Base-by-base conservation (phyloP, 352 stramenopile genomes). In the Pythium coloratum region DNA sequence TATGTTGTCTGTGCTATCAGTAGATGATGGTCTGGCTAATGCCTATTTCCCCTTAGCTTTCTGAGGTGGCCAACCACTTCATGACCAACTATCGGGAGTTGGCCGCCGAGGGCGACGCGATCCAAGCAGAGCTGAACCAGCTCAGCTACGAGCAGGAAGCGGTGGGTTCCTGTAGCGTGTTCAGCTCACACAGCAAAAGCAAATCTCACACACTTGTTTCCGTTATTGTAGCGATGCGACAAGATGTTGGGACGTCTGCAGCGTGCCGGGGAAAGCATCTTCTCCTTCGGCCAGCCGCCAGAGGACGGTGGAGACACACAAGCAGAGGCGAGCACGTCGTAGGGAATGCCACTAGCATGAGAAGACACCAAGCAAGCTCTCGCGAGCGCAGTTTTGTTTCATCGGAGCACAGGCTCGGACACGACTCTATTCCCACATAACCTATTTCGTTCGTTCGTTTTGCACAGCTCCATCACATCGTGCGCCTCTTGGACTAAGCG, bases 61-160 rank as follows among this genome's bases (percentile, higher is more conserved):
- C 67, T 5, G 53, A 73, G 12, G 61, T 77, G 8, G 64, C 71
- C 3, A 66, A 20, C 12, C 65, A 67, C 34, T 70, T 77, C n/a
- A 47, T 73, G 18, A 59, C 62, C 9, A 71, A 56, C 42, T 70
- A 70, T 44, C 63, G 64, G 67, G 76, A 80, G 59, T 64, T 91
- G 26, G 80, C 84, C 49, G 73, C 76, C 8, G 82, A 92, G 38
- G 77, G 76, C 1, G 61, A 61, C 6, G 76, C 62, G 62, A 88
- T 92, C 50, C 84, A 90, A 72, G 73, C 64, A 9, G 84, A 86
- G 59, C 74, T 92, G 67, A 75, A 89, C 10, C 71, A 86, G 32
- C 67, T 92, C 26, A 54, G 90, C 53, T 67, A 69, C 16, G 76
- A 77, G 40, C 84, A 92, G 69, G 78, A 90, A 58, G 53, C 49